These are phyloP conservation scores for Eimeria tenella DNA, from an alignment of 169 alveolate genomes.

Conservation along the genomic window DNA sequence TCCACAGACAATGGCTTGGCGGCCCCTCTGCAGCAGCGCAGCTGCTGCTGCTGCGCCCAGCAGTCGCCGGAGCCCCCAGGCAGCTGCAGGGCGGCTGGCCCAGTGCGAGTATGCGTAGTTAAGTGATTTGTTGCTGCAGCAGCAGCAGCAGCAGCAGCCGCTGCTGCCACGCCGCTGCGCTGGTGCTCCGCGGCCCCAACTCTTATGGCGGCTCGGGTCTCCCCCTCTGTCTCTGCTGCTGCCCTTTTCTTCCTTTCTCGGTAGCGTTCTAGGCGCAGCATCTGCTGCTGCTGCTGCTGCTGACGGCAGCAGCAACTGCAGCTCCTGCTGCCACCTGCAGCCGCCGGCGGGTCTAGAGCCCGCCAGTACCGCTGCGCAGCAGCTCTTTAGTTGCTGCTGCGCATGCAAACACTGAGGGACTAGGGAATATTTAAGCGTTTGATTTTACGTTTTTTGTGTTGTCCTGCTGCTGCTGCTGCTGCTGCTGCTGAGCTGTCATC, in stretches of 20 bases:
- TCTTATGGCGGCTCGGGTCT: background rate
- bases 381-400: background rate
- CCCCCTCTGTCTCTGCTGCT: background rate
- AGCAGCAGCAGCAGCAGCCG: conserved; percentile 27
- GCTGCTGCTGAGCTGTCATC: too few relatives aligned
- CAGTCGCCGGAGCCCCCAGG: background rate
- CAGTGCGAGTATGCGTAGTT: background rate
- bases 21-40: background rate
- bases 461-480: background rate
- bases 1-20: background rate
- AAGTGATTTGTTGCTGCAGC: background rate
- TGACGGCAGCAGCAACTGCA: background rate
- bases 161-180: background rate
- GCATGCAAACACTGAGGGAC: background rate
- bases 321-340: background rate
- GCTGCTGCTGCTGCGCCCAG: background rate
- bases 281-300: background rate
- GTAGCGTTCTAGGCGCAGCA: conserved; percentile 26
- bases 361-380: background rate
- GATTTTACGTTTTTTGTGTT: background rate
- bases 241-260: background rate
- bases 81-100: background rate
- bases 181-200: too few relatives aligned
- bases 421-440: background rate
- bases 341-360: background rate